Percentiles rank a stretch among this genome's conserved stretches.
phyloP scores from a whole-genome alignment of 495 filamentous ascomycete species.

The Recurvomyces mirabilis region DNA sequence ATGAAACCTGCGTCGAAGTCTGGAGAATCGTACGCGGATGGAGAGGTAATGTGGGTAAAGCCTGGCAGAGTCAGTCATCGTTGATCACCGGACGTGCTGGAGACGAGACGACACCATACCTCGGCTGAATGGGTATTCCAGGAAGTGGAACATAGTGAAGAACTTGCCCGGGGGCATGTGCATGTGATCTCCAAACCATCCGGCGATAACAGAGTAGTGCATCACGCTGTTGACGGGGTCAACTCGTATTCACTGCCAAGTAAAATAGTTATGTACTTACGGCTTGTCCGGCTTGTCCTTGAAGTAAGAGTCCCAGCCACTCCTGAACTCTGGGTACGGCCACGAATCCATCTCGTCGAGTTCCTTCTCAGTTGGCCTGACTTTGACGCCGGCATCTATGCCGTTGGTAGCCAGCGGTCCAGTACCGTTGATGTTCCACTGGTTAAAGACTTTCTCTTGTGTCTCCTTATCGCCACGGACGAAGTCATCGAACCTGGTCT shows the following conservation, averaged over 20 bases:
- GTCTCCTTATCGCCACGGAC: slow-evolving; percentile 59
- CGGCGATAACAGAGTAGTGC: slow-evolving; percentile 43
- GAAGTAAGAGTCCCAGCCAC: slow-evolving; percentile 71
- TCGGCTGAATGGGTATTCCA: slow-evolving; percentile 73
- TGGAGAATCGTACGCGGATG: slow-evolving; percentile 60
- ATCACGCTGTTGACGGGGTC: slow-evolving; percentile 55
- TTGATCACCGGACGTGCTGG: too few species aligned
- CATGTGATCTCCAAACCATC: slow-evolving; percentile 32
- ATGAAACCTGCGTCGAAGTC: slow-evolving; percentile 70
- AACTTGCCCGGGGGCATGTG: slow-evolving; percentile 45
- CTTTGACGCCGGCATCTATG: slow-evolving; percentile 74
- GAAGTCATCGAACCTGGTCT: slow-evolving; percentile 84
- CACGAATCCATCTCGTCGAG: slow-evolving; percentile 48
- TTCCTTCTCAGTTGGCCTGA: slow-evolving; percentile 60
- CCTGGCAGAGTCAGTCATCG: too few species aligned
- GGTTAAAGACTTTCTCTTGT: slow-evolving; percentile 39
- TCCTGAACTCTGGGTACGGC: slow-evolving; percentile 48
- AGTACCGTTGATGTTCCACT: slow-evolving; percentile 71
- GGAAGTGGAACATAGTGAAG: slow-evolving; percentile 82
- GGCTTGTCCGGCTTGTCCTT: slow-evolving; percentile 70
- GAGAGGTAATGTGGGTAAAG: slow-evolving; percentile 58
- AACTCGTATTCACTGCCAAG: too few species aligned
- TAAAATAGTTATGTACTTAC: too few species aligned
- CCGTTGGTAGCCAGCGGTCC: slow-evolving; percentile 74
- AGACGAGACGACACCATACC: too few species aligned